phyloP scores from a whole-genome alignment of 805 yeast species.

The Starmera caribaea region DNA sequence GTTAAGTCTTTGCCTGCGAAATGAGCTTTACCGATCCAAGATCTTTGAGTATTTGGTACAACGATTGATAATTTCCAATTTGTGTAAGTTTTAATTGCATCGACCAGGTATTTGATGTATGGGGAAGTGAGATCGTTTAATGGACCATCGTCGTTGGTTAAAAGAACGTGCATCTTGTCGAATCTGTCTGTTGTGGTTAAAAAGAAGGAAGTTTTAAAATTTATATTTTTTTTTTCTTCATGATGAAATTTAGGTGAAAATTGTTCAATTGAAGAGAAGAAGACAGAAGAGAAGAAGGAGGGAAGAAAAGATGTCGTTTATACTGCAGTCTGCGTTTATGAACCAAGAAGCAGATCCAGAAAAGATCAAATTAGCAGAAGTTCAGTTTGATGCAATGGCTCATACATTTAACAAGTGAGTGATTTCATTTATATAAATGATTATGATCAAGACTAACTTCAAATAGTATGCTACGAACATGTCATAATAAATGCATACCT shows the following conservation, averaged over 20 bases:
- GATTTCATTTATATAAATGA: neutral
- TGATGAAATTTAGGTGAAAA: too few relatives aligned
- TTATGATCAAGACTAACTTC: conserved; percentile 1
- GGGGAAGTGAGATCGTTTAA: conserved; percentile 73
- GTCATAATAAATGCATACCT: conserved; percentile 74
- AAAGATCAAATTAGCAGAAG: conserved; percentile 51
- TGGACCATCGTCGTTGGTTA: conserved; percentile 97
- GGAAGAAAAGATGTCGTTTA: conserved; percentile 44
- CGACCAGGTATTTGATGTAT: conserved; percentile 72
- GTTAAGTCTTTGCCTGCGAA: conserved; percentile 65
- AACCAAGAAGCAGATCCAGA: conserved; percentile 48
- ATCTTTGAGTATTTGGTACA: conserved; percentile 73
- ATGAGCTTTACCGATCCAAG: conserved; percentile 98
- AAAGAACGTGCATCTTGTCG: conserved; percentile 3
- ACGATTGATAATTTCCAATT: conserved; percentile 82
- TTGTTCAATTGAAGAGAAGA: neutral
- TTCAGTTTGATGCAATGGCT: conserved; percentile 60
- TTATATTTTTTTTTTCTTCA: too few relatives aligned
- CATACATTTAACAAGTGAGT: conserved; percentile 38
- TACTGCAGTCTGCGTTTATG: conserved; percentile 35
- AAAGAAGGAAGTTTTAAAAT: too few relatives aligned
- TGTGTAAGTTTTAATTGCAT: conserved; percentile 51
- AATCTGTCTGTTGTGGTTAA: too few relatives aligned
- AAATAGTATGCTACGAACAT: conserved; percentile 46
- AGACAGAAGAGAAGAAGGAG: neutral